phyloP scores from a whole-genome alignment of 257 asterid species.

The Solanum chiquidenum region DNA sequence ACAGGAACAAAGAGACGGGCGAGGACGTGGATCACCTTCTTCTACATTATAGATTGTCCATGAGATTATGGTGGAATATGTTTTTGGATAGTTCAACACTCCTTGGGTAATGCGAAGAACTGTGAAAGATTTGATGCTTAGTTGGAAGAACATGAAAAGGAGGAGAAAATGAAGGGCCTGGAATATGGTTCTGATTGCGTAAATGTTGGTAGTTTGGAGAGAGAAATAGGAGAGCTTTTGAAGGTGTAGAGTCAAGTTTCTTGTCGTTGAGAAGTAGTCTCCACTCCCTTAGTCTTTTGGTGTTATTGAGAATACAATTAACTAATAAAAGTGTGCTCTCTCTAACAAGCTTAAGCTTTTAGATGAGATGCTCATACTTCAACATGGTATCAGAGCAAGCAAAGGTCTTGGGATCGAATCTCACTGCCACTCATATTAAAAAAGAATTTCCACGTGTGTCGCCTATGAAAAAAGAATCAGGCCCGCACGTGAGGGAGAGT shows the following conservation, averaged over 20 bases:
- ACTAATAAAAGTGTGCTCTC: background rate
- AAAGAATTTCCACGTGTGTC: background rate
- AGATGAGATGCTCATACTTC: background rate
- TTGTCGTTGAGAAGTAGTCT: background rate
- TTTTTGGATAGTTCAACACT: background rate
- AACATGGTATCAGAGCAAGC: background rate
- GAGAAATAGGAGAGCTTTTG: background rate
- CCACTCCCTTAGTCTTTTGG: background rate
- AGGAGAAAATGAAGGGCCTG: background rate
- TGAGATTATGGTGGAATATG: background rate
- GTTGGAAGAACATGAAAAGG: background rate
- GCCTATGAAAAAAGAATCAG: background rate
- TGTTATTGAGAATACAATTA: background rate
- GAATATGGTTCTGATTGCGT: background rate
- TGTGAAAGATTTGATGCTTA: background rate
- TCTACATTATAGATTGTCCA: background rate
- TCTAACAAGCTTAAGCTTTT: background rate
- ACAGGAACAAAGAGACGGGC: background rate
- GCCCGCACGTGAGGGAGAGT: background rate
- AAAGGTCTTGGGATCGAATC: background rate
- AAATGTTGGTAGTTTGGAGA: background rate
- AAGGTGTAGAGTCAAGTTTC: background rate
- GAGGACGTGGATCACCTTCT: background rate
- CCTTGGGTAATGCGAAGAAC: background rate
- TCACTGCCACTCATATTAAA: background rate